Percentiles rank a stretch among this genome's conserved stretches.
These are phyloP conservation scores for Delphinella strobiligena DNA, from an alignment of 2,329 filamentous ascomycete species.

Conservation along the genomic window DNA sequence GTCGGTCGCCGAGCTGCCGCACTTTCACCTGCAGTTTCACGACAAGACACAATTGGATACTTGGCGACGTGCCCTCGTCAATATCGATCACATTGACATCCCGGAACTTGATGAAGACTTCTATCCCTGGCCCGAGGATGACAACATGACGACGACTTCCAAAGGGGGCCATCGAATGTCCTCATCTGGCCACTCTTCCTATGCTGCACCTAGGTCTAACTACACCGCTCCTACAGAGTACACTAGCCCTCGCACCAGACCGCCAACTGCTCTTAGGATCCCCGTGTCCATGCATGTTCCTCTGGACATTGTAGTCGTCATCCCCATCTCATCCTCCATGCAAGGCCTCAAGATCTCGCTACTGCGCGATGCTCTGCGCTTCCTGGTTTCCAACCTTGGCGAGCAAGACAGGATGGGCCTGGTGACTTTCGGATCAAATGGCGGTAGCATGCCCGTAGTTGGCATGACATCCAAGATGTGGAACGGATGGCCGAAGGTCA, in stretches of 20 bases:
- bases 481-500: conserved; percentile 78
- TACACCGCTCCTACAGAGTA: conserved; percentile 90
- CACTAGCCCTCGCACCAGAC: conserved; percentile 48
- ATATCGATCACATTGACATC: conserved; percentile 61
- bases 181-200: conserved; percentile 68
- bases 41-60: conserved; percentile 73
- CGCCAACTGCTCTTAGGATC: conserved; percentile 31
- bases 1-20: conserved; percentile 81
- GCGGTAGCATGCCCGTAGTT: conserved; percentile 87
- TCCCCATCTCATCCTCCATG: conserved; percentile 96
- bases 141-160: conserved; percentile 66
- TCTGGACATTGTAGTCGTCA: conserved; percentile 89
- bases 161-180: conserved; percentile 54
- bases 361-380: conserved; percentile 79
- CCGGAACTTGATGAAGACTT: conserved; percentile 56
- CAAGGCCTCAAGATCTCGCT: conserved; percentile 98
- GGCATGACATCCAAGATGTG: conserved; percentile 95
- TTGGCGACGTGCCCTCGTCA: conserved; percentile 79
- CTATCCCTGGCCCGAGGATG: conserved; percentile 72
- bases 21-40: conserved; percentile 85
- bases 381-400: conserved; percentile 79
- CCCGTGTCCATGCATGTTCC: conserved; percentile 64
- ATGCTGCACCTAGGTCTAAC: conserved; percentile 68
- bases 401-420: conserved; percentile 93
- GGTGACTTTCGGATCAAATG: conserved; percentile 91